Evolutionary conservation across 2,329 filamentous ascomycete species (phyloP).

Genomic region (Didymellaceae sp.): DNA sequence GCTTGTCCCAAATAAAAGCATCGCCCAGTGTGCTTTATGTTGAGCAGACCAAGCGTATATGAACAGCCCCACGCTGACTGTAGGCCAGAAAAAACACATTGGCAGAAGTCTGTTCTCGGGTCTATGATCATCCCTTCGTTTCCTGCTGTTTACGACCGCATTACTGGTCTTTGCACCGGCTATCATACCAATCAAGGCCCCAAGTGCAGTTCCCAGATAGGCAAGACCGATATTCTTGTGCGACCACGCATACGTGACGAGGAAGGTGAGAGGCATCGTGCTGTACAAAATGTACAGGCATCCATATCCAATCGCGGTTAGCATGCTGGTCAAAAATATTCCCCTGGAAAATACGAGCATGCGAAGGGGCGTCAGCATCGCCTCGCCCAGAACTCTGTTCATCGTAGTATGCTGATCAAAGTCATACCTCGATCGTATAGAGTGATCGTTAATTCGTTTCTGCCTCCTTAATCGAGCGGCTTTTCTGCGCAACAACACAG

Average conservation of each 20-base stretch:
- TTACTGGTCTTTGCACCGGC: constrained; percentile 26
- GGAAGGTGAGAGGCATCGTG: constrained; percentile 32
- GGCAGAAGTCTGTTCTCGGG: background rate
- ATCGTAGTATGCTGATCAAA: background rate
- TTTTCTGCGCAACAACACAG: background rate
- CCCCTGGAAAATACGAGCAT: constrained; percentile 53
- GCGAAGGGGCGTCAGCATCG: background rate
- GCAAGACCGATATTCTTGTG: constrained; percentile 27
- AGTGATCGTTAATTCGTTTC: background rate
- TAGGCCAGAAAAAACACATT: background rate
- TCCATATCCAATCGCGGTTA: constrained; percentile 53
- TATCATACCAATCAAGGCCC: constrained; percentile 42
- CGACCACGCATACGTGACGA: constrained; percentile 26
- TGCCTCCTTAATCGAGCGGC: background rate
- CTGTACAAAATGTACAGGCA: constrained; percentile 42
- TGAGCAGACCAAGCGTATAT: background rate
- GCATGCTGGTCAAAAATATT: constrained; percentile 56
- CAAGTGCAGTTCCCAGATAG: constrained; percentile 37
- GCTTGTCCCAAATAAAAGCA: background rate
- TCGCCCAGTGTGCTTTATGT: background rate
- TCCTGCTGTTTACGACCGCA: background rate
- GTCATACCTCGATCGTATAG: background rate
- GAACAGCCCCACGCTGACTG: background rate
- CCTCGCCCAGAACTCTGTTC: background rate
- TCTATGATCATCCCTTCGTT: background rate